Base-by-base conservation (phyloP, 176 grass and related monocot species). In the Neostapfia colusana region DNA sequence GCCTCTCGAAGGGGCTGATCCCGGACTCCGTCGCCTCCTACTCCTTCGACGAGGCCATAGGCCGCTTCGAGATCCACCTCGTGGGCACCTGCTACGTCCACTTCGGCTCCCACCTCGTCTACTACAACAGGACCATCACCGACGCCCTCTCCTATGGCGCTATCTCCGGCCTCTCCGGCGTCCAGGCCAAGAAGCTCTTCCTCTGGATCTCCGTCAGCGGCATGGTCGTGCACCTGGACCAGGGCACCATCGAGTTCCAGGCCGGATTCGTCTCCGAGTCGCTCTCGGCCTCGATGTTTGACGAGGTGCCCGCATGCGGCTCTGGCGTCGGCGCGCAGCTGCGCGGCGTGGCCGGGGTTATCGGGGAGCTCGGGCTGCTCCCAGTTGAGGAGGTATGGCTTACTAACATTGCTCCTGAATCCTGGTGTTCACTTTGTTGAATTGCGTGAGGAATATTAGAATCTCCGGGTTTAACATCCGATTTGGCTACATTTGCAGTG, bases 181-280 rank as follows among this genome's bases (percentile, higher is more conserved):
- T 97, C 63, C 79, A 91, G 76, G 91, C 81, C 14, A 91, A 89
- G 88, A 93, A 93, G 79, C 9, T 91, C 67, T 91, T 97, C 78
- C 14, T 91, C 35, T 97, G 94, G 94, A 71, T 93, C 40, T 70
- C 73, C n/a, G 63, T 97, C 76, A 79, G 72, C 3, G 82, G 75
- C 45, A 91, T 91, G 74, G 68, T 89, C 15, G 86, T 84, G 38
- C 84, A 84, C 82, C 79, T 78, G 1, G 75, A 78, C 15, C 8
- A 81, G 40, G 84, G 82, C 51, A 89, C 36, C 57, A 74, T 93
- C 21, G 84, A 90, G 84, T 92, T 97, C 86, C 55, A 88, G 55
- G 82, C 65, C 2, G 91, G 82, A 1, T 84, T 88, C 88, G 0
- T 97, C 70, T 89, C 93, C 1, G 85, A 93, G 60, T 67, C 66